Conservation (phyloP, 2,329 filamentous ascomycete species). For the Chaetomiaceae sp. region DNA sequence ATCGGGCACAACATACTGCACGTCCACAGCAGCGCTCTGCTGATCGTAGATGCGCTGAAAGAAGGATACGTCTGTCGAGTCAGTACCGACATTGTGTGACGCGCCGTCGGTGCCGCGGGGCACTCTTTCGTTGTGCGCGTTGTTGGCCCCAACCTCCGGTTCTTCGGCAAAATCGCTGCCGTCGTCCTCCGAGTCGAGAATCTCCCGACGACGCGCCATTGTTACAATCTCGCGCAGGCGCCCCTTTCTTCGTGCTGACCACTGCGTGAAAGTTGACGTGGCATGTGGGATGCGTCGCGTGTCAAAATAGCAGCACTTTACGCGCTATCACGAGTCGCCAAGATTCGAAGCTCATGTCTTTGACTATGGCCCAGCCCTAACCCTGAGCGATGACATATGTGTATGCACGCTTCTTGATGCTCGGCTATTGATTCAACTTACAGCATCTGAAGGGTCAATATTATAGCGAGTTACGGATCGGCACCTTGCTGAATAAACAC, state of each 20-base stretch:
- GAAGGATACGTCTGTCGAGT: constrained; percentile 46
- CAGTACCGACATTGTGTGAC: constrained; percentile 21
- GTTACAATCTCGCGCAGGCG: no score
- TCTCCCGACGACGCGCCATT: constrained; percentile 29
- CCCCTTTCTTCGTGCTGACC: no score
- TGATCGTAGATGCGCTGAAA: constrained; percentile 47
- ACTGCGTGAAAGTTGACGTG: background rate
- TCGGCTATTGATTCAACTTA: no score
- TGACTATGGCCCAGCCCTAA: background rate
- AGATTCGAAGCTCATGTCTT: no score
- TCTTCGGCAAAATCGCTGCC: constrained; percentile 24
- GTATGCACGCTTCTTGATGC: no score
- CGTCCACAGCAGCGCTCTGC: constrained; percentile 35
- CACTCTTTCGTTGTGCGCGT: background rate
- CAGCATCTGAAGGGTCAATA: no score
- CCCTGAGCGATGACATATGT: no score
- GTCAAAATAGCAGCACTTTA: background rate
- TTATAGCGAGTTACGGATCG: no score
- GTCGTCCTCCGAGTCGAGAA: constrained; percentile 35
- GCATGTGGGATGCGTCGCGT: no score
- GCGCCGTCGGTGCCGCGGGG: constrained; percentile 4
- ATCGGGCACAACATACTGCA: background rate
- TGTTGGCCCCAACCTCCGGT: background rate
- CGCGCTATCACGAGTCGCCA: constrained; percentile 8
- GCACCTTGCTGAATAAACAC: no score